A percentile compares a stretch with the other conserved stretches of the same genome.
phyloP scores from a whole-genome alignment of 805 yeast genomes.

The Candida nemodendra region DNA sequence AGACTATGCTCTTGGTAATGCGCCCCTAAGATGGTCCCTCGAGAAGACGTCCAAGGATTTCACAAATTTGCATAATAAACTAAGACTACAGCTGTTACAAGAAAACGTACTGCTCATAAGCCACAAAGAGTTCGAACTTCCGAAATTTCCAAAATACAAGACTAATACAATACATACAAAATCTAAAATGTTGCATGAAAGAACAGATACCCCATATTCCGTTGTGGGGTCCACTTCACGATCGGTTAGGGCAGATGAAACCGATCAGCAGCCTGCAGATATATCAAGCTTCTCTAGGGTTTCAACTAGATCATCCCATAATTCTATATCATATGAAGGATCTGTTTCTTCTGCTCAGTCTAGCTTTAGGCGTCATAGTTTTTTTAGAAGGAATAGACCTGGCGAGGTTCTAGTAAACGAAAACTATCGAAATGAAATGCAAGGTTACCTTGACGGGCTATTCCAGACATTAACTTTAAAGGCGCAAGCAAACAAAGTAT shows the following conservation, averaged over 20 bases:
- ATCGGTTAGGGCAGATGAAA: not conserved
- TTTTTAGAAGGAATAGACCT: slow-evolving; percentile 12
- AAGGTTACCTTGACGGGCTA: slow-evolving; percentile 64
- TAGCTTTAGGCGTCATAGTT: slow-evolving; percentile 9
- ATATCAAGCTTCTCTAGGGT: slow-evolving; percentile 4
- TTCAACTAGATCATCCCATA: slow-evolving; percentile 3
- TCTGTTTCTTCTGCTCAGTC: slow-evolving; percentile 14
- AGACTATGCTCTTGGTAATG: slow-evolving; percentile 87
- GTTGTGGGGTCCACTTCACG: slow-evolving; percentile 9
- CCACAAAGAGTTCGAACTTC: slow-evolving; percentile 31
- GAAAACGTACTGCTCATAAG: slow-evolving; percentile 30
- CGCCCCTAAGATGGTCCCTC: slow-evolving; percentile 77
- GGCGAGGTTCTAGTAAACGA: slow-evolving; percentile 20
- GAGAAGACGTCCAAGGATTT: slow-evolving; percentile 71
- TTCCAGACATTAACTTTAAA: slow-evolving; percentile 59
- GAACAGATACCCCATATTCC: slow-evolving; percentile 5
- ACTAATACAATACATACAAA: slow-evolving; percentile 4
- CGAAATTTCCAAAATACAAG: slow-evolving; percentile 38
- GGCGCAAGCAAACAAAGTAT: slow-evolving; percentile 78
- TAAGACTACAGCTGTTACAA: slow-evolving; percentile 54
- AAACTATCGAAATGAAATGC: slow-evolving; percentile 48
- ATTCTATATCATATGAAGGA: slow-evolving; percentile 2
- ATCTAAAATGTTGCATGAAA: slow-evolving; percentile 1
- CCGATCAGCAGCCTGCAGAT: slow-evolving; percentile 4
- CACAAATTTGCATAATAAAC: slow-evolving; percentile 62